Evolutionary conservation across 192 early-diverging fungal genomes (phyloP), one percentile per base, ranked within the genome.

Genomic region (Allomyces javanicus): DNA sequence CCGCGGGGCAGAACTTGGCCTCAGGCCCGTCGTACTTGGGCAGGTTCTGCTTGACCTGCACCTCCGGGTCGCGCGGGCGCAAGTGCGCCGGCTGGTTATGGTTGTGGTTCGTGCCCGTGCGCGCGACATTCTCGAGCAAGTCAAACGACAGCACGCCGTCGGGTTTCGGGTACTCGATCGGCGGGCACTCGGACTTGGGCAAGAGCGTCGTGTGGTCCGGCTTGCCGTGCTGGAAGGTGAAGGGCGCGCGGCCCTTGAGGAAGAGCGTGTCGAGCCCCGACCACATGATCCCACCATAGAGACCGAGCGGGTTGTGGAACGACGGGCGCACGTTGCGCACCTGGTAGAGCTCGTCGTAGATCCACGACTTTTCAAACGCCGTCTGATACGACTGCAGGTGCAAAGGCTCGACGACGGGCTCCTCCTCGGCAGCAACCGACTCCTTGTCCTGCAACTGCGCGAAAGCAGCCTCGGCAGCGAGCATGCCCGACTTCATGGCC

Each of bases 401-500:
- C 45, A 99, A 65, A 1, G 93, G 87, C 21, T 72, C 79, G 19
- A 73, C 71, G 25, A 71, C 66, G 10, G 76, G 75, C 21, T 70
- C 70, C 25, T 79, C 72, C 3, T 77, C 77, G 10, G 70, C 76
- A 17, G 79, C 71, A 24, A 24, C 65, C 23, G 61, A 23, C 25
- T 45, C 10, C 23, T 67, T n/a, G 61, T 43, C 70, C 66, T 21
- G 70, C 69, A 11, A 61, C 26, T 86, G 81, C 21, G 87, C 86
- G 73, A 84, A 93, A 4, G 89, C 85, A 44, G 91, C 82, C 72
- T 99, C 96, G 25, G 86, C 96, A 40, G 94, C 96, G 64, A 99
- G 72, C 77, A 98, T 96, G 40, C 94, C 94, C 24, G 89, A 92
- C 77, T 93, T 93, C 93, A 99, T 96, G 61, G 96, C 92, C n/a